Conservation (phyloP, 2,329 filamentous ascomycete genomes). For the Ophiosphaerella narmari region DNA sequence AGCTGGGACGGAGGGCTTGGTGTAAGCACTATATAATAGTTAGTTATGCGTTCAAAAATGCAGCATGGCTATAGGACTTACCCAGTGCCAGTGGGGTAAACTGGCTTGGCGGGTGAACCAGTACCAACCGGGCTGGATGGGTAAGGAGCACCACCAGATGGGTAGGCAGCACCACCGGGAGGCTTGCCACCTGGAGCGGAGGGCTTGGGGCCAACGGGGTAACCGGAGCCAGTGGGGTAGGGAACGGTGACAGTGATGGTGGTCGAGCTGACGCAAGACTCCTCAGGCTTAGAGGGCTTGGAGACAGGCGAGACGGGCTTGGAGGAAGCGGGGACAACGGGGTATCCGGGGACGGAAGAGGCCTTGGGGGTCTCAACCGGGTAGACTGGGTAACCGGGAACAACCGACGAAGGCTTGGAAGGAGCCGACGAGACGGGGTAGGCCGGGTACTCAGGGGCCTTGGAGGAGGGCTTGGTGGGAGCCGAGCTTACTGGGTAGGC, state of each 20-base stretch:
- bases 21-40: slow-evolving; percentile 25
- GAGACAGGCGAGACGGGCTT: slow-evolving; percentile 3
- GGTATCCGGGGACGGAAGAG: slow-evolving; percentile 4
- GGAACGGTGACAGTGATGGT: slow-evolving; percentile 51
- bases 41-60: slow-evolving; percentile 7
- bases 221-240: slow-evolving; percentile 45
- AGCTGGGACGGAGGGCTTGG: slow-evolving; percentile 37
- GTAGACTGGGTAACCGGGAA: slow-evolving; percentile 13
- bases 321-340: slow-evolving; percentile 8
- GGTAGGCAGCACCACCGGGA: slow-evolving; percentile 22
- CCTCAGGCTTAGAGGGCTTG: slow-evolving; percentile 14
- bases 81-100: slow-evolving; percentile 36
- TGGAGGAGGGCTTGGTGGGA: slow-evolving; percentile 1
- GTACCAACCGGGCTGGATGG: slow-evolving; percentile 26
- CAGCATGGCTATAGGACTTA: slow-evolving; percentile 21
- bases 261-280: slow-evolving; percentile 46
- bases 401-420: slow-evolving; percentile 13
- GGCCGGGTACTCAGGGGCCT: slow-evolving; percentile 14
- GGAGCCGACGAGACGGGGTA: slow-evolving; percentile 6
- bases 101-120: slow-evolving; percentile 14
- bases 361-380: not conserved
- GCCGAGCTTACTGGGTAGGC: slow-evolving; percentile 7
- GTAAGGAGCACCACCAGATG: slow-evolving; percentile 10
- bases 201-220: slow-evolving; percentile 22
- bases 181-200: slow-evolving; percentile 26